A percentile compares a stretch with the other conserved stretches of the same genome.
Conservation (phyloP, 169 alveolate species). For the Eimeria praecox region DNA sequence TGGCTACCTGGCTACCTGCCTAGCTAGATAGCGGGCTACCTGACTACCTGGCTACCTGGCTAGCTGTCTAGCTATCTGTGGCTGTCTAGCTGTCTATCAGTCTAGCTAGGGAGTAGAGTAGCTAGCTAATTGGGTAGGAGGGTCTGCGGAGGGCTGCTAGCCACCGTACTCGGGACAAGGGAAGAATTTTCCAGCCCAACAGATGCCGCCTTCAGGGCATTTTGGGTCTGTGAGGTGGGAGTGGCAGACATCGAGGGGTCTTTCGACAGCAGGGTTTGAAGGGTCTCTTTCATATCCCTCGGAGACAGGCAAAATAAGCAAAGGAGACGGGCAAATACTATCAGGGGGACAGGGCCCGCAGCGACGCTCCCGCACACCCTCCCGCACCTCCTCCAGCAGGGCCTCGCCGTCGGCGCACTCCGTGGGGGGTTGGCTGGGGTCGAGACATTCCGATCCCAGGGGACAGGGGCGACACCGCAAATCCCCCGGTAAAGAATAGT, state of each 20-base stretch:
- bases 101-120: not conserved
- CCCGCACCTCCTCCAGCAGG: not conserved
- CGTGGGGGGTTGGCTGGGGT: constrained; percentile 25
- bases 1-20: not conserved
- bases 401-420: constrained; percentile 24
- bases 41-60: not conserved
- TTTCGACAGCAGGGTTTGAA: not conserved
- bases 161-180: constrained; percentile 25
- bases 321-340: constrained; percentile 36
- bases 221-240: constrained; percentile 34
- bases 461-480: constrained; percentile 61
- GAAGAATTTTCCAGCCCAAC: constrained; percentile 41
- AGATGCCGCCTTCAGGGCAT: constrained; percentile 51
- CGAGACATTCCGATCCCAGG: constrained; percentile 17
- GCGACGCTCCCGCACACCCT: not conserved
- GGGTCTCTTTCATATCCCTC: constrained; percentile 43
- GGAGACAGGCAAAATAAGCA: not conserved
- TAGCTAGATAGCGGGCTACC: not conserved
- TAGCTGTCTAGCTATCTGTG: not conserved
- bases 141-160: not conserved
- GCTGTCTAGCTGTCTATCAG: not conserved
- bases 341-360: constrained; percentile 42
- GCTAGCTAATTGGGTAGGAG: not conserved
- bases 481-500: constrained; percentile 39
- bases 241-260: constrained; percentile 25